These are phyloP conservation scores for Nakazawaea holstii DNA, from an alignment of 805 yeast species.

Conservation along the genomic window DNA sequence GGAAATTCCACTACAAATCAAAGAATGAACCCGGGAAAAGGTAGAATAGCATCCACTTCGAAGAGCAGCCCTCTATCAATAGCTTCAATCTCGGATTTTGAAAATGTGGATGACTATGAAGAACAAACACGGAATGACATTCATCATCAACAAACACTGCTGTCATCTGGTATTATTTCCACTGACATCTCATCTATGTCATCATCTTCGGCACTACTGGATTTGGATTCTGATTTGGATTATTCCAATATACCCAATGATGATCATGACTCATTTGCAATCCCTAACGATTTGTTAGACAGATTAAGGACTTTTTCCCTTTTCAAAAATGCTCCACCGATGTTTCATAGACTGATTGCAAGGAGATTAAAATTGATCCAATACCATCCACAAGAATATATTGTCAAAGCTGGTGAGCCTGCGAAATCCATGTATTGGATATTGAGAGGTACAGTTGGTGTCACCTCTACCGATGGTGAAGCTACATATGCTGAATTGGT, in stretches of 20 bases:
- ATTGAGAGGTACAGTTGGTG: constrained; percentile 69
- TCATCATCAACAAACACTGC: background rate
- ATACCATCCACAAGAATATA: constrained; percentile 62
- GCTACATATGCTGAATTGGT: constrained; percentile 64
- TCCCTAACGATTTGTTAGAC: constrained; percentile 53
- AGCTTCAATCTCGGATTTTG: constrained; percentile 3
- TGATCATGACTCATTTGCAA: constrained; percentile 5
- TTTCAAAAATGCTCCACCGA: constrained; percentile 60
- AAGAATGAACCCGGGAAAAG: background rate
- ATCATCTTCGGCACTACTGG: too few relatives aligned
- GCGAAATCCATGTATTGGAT: constrained; percentile 80
- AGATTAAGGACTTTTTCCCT: constrained; percentile 55
- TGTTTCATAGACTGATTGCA: constrained; percentile 57
- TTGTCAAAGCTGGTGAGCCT: constrained; percentile 67
- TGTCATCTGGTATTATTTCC: background rate
- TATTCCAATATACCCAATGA: background rate
- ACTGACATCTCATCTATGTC: too few relatives aligned
- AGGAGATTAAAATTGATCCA: constrained; percentile 53
- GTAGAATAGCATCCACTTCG: constrained; percentile 1
- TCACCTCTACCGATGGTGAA: constrained; percentile 74
- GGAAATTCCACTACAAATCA: background rate
- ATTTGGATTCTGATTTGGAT: background rate
- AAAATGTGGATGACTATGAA: constrained; percentile 6
- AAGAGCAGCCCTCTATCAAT: constrained; percentile 18
- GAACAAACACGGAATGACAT: background rate